A percentile compares a stretch with the other conserved stretches of the same genome.
These are phyloP conservation scores for Myxozyma melibiosi DNA, from an alignment of 805 yeast species.

Conservation along the genomic window DNA sequence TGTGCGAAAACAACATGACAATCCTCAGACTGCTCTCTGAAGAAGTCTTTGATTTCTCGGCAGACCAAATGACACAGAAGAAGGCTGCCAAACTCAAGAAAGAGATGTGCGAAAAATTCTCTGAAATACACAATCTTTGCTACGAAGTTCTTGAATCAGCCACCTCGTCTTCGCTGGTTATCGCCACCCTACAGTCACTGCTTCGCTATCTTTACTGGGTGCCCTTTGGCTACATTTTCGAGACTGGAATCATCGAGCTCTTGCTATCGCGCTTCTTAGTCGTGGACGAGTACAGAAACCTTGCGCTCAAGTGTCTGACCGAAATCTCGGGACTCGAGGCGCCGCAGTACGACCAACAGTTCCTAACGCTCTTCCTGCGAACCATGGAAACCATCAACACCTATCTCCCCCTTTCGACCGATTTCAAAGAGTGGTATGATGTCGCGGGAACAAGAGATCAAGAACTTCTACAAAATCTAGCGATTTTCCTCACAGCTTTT, in stretches of 20 bases:
- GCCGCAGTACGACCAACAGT: slow-evolving; percentile 55
- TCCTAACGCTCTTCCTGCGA: slow-evolving; percentile 68
- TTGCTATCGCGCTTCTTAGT: slow-evolving; percentile 75
- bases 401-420: slow-evolving; percentile 64
- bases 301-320: slow-evolving; percentile 87
- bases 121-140: slow-evolving; percentile 90
- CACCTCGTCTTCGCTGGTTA: slow-evolving; percentile 76
- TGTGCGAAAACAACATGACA: slow-evolving; percentile 96
- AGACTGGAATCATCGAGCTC: slow-evolving; percentile 74
- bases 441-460: slow-evolving; percentile 82
- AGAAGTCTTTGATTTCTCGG: slow-evolving; percentile 94
- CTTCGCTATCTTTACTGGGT: slow-evolving; percentile 92
- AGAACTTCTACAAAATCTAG: slow-evolving; percentile 91
- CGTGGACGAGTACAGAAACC: slow-evolving; percentile 77
- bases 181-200: slow-evolving; percentile 80
- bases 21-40: slow-evolving; percentile 86
- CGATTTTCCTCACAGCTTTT: slow-evolving; percentile 87
- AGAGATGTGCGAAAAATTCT: slow-evolving; percentile 86
- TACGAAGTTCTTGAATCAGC: slow-evolving; percentile 91
- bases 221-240: slow-evolving; percentile 85
- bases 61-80: slow-evolving; percentile 95
- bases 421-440: slow-evolving; percentile 70
- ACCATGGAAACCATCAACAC: slow-evolving; percentile 68
- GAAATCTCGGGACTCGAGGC: slow-evolving; percentile 75
- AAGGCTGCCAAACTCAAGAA: slow-evolving; percentile 80